Evolutionary conservation across 441 rosid genomes (phyloP).

Genomic region (Gossypium davidsonii): DNA sequence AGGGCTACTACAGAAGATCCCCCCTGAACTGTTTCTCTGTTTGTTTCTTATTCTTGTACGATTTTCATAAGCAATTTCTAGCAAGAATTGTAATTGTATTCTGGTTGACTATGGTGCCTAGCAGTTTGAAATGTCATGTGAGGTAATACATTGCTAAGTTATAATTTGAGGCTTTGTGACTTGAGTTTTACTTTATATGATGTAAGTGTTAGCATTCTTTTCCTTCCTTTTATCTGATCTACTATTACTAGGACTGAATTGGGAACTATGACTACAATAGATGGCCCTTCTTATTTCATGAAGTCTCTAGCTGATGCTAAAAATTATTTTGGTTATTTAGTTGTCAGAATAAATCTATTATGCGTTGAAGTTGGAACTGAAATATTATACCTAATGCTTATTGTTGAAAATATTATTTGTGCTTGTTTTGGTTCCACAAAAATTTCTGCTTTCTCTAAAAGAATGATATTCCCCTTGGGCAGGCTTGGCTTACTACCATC

Average conservation of each 20-base stretch:
- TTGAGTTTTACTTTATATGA: not conserved
- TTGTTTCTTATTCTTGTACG: not conserved
- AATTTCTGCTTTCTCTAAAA: not conserved
- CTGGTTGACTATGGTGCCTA: not conserved
- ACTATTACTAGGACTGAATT: not conserved
- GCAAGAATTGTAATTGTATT: not conserved
- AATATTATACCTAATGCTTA: not conserved
- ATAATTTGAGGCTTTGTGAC: not conserved
- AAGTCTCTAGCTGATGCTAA: not conserved
- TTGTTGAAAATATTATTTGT: not conserved
- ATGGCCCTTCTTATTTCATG: not conserved
- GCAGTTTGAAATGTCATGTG: not conserved
- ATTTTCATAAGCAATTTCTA: not conserved
- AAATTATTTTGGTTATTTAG: not conserved
- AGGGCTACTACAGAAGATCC: not conserved
- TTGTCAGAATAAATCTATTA: not conserved
- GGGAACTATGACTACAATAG: not conserved
- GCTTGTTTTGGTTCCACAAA: not conserved
- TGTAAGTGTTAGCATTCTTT: not conserved
- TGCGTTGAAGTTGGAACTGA: not conserved
- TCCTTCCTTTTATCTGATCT: not conserved
- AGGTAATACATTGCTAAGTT: not conserved
- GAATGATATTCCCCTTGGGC: slow-evolving; percentile 20
- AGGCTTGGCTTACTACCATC: slow-evolving; percentile 84
- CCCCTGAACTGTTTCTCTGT: not conserved